Percentiles rank a stretch among this genome's conserved stretches.
Evolutionary conservation across 495 filamentous ascomycete species (phyloP).

Genomic region (Penicillium paxilli): DNA sequence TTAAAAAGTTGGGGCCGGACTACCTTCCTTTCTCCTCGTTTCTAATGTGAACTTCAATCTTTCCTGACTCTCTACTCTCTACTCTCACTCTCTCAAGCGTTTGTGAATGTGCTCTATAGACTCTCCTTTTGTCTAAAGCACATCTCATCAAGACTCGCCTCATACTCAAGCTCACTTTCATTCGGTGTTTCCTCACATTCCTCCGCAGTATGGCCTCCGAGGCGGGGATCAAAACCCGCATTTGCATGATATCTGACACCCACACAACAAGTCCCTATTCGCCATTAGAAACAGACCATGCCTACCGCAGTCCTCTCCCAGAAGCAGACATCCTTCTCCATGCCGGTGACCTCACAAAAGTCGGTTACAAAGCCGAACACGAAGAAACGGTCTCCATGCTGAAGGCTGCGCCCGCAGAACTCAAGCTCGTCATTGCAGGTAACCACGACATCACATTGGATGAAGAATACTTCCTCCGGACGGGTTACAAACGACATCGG

Average conservation of each 20-base stretch:
- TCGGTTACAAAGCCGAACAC: slow-evolving; percentile 58
- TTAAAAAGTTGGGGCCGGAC: too few relatives aligned
- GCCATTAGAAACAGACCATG: slow-evolving; percentile 16
- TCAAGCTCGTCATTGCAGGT: slow-evolving; percentile 79
- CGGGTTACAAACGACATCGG: slow-evolving; percentile 34
- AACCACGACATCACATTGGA: slow-evolving; percentile 81
- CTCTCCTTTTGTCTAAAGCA: too few relatives aligned
- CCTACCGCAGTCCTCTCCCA: slow-evolving; percentile 52
- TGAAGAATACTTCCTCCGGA: slow-evolving; percentile 42
- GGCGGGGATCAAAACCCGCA: slow-evolving; percentile 42
- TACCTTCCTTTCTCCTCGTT: too few relatives aligned
- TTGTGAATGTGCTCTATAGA: too few relatives aligned
- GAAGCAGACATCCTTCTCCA: slow-evolving; percentile 67
- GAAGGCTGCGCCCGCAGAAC: slow-evolving; percentile 53
- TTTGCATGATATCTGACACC: slow-evolving; percentile 66
- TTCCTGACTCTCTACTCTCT: too few relatives aligned
- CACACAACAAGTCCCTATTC: slow-evolving; percentile 46
- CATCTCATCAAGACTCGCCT: too few relatives aligned
- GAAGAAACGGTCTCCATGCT: slow-evolving; percentile 54
- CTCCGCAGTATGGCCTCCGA: slow-evolving; percentile 12
- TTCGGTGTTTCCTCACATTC: background rate
- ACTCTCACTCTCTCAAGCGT: too few relatives aligned
- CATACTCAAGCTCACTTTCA: background rate
- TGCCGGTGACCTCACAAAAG: slow-evolving; percentile 70
- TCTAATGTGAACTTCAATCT: too few relatives aligned